phyloP scores from a whole-genome alignment of 495 filamentous ascomycete species.

The Penicillium goetzii region DNA sequence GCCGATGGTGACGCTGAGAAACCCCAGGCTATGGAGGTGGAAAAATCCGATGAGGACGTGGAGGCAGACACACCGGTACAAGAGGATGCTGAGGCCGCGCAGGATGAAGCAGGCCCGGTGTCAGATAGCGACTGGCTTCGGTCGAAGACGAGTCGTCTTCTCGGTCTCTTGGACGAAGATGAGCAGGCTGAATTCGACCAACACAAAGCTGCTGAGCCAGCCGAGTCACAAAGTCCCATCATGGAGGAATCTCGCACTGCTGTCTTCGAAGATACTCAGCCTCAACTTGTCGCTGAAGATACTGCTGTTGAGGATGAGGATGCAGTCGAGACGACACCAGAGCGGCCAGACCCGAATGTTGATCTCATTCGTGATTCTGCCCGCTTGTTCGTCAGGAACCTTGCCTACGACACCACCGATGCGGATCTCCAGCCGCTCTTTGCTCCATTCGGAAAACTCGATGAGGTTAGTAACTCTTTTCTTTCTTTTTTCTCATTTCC shows the following conservation, averaged over 20 bases:
- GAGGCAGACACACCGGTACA: slow-evolving; percentile 27
- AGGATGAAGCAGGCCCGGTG: slow-evolving; percentile 32
- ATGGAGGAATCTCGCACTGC: slow-evolving; percentile 33
- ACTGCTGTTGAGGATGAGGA: slow-evolving; percentile 12
- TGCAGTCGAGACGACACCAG: slow-evolving; percentile 24
- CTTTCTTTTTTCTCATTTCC: slow-evolving; percentile 15
- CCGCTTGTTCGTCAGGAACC: slow-evolving; percentile 85
- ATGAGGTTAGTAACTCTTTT: slow-evolving; percentile 73
- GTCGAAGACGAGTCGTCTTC: slow-evolving; percentile 84
- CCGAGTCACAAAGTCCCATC: slow-evolving; percentile 14
- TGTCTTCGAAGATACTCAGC: slow-evolving; percentile 26
- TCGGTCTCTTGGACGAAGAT: slow-evolving; percentile 80
- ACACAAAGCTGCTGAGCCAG: slow-evolving; percentile 24
- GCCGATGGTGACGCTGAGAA: slow-evolving; percentile 16
- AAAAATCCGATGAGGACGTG: slow-evolving; percentile 25
- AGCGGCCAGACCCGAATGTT: slow-evolving; percentile 39
- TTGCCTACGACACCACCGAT: slow-evolving; percentile 79
- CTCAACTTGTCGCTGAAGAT: slow-evolving; percentile 30
- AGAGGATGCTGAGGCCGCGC: slow-evolving; percentile 22
- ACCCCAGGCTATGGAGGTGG: slow-evolving; percentile 34
- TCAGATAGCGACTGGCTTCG: slow-evolving; percentile 90
- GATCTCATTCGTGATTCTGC: slow-evolving; percentile 53
- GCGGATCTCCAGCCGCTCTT: slow-evolving; percentile 76
- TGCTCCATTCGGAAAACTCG: slow-evolving; percentile 67
- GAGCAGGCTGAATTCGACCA: slow-evolving; percentile 45